Conservation (phyloP, 2,329 filamentous ascomycete species). For the Rhynchosporium graminicola region DNA sequence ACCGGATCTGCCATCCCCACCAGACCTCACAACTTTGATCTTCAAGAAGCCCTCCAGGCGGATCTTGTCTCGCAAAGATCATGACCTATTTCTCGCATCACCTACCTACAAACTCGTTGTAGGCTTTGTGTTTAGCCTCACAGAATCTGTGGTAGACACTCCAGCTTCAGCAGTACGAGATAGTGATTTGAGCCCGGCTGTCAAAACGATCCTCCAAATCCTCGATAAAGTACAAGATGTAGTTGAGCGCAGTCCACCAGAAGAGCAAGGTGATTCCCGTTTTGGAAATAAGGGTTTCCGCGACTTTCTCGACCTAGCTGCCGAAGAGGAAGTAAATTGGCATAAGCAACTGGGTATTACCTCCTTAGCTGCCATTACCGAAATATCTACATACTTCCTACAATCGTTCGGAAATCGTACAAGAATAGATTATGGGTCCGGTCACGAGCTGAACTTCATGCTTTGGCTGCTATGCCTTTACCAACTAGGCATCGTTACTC, state of each 20-base stretch:
- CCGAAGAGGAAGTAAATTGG: conserved; percentile 57
- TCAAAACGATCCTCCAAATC: conserved; percentile 67
- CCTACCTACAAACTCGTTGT: conserved; percentile 74
- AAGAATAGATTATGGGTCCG: conserved; percentile 94
- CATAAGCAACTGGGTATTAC: conserved; percentile 60
- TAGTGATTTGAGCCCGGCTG: conserved; percentile 56
- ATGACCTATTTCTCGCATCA: conserved; percentile 77
- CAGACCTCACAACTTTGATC: conserved; percentile 57
- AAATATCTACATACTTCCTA: conserved; percentile 77
- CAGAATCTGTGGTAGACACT: conserved; percentile 75
- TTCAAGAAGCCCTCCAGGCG: conserved; percentile 72
- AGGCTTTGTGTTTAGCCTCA: conserved; percentile 83
- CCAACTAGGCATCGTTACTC: conserved; percentile 67
- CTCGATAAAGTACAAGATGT: conserved; percentile 69
- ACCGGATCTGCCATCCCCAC: conserved; percentile 69
- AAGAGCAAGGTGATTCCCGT: conserved; percentile 83
- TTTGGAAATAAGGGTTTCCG: conserved; percentile 96
- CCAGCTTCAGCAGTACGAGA: conserved; percentile 64
- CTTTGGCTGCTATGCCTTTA: conserved; percentile 96
- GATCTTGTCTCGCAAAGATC: conserved; percentile 80
- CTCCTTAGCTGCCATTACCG: conserved; percentile 57
- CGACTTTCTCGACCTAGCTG: conserved; percentile 71
- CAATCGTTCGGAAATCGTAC: conserved; percentile 84
- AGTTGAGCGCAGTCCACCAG: conserved; percentile 70
- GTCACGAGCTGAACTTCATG: conserved; percentile 95